Base-by-base conservation (phyloP, 2,329 filamentous ascomycete species). In the Fusarium burgessii region DNA sequence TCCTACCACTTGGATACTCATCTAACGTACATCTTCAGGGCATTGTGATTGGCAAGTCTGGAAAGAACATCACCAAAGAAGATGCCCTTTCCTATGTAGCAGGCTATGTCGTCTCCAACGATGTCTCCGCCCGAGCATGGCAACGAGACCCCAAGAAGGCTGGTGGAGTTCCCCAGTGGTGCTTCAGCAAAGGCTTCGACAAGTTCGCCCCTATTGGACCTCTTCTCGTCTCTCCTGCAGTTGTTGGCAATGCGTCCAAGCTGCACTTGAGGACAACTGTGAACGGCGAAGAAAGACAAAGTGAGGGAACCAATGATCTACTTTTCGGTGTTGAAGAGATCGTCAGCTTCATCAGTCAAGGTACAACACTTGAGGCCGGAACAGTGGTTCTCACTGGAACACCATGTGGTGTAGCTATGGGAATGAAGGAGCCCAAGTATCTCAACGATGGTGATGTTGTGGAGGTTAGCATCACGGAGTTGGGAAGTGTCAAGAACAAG, bases 181-280 rank as follows among this genome's bases (percentile, higher is more conserved):
- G 85, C 68, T 85, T 89, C 62, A 86, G 86, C 55, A 89, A 89
- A 75, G 86, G 83, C 0, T 81, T 84, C 9, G 86, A 89, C 76
- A 87, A 84, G 7, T 88, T 85, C 65, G 87, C 86, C 27, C 87
- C 87, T 0, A 83, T 89, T 71, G 85, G 87, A 0, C 86, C 86
- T 2, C 78, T 87, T 12, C 71, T 82, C 5, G 80, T 82, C 0
- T 77, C 77, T 7, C 78, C 80, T 1, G 42, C 65, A 0, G 61
- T 78, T 0, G 75, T 81, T 2, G 78, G 77, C 0, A 73, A 76
- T 40, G 79, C 78, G 6, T 75, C 75, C 1, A 72, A 73, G 10
- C 42, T 81, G 4, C 71, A 61, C 5, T 55, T 83, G 29, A 77
- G 76, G 50, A 85, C 83, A 1, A 73, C 77, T 3, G 84, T 89